A percentile compares a stretch with the other conserved stretches of the same genome.
Conservation (phyloP, 164 flowering plant species). For the Magnolia kwangsiensis region DNA sequence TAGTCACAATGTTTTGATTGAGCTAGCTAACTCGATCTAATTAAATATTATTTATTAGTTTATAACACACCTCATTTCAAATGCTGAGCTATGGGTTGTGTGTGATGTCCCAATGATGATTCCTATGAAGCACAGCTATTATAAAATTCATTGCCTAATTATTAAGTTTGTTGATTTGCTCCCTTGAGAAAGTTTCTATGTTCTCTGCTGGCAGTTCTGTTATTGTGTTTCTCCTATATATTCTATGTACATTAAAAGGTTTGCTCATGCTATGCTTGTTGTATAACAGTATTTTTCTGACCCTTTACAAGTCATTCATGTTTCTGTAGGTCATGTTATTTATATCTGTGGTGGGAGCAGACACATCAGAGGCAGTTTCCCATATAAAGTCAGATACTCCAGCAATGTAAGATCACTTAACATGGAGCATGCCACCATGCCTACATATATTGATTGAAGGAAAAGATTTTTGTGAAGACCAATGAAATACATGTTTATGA, state of each 20-base stretch:
- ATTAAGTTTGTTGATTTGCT: background rate
- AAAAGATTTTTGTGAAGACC: background rate
- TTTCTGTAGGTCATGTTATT: constrained; percentile 18
- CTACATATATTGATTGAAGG: background rate
- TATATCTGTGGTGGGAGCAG: constrained; percentile 20
- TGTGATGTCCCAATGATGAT: background rate
- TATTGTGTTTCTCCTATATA: background rate
- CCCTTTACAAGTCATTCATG: constrained; percentile 5
- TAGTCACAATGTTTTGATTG: too few relatives aligned
- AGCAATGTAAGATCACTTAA: constrained; percentile 25
- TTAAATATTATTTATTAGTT: too few relatives aligned
- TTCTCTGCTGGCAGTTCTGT: background rate
- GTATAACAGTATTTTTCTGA: background rate
- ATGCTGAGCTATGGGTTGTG: background rate
- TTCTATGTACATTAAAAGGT: background rate
- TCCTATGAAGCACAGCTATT: background rate
- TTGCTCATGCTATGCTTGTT: background rate
- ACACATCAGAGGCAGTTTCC: constrained; percentile 11
- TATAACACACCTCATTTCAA: too few relatives aligned
- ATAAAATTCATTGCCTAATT: background rate
- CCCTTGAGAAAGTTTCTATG: background rate
- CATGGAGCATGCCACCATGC: too few relatives aligned
- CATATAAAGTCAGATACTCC: constrained; percentile 3
- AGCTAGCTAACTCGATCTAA: too few relatives aligned
- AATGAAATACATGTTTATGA: background rate